Evolutionary conservation across 2,329 filamentous ascomycete genomes (phyloP), one percentile per base, ranked within the genome.

Genomic region (Aspergillus caelatus): DNA sequence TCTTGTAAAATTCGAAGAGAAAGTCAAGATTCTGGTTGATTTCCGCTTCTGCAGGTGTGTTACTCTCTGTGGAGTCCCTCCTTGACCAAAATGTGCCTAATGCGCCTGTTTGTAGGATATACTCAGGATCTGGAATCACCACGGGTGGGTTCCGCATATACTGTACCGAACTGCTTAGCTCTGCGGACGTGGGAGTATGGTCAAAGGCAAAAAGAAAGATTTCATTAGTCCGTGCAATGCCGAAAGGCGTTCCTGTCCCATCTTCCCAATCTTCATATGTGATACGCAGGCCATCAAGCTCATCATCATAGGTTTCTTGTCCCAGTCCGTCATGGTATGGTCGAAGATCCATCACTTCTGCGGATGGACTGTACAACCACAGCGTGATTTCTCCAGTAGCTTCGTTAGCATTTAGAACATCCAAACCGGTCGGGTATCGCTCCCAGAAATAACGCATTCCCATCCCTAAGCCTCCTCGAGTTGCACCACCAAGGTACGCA

Each of bases 371-470:
- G 65, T 89, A 89, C 0, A 89, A 72, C 87, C 87, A 89, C 0
- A 88, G 63, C 0, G 86, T 89, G 12, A 89, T 77, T 5, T 81
- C 77, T 0, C 85, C 86, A 1, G 73, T 70, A 52, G 87, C 83
- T 0, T 78, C 77, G 0, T 80, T 80, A 0, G 85, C 83, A 58
- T 85, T 81, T 0, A 79, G 74, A 14, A 89, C 80, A 53, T 89
- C 86, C 6, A 89, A 73, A 4, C 84, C 81, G 0, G 85, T 86
- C 0, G 87, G 87, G 65, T 86, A 88, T 19, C 84, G 81, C 76
- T 89, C 85, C 87, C 87, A 89, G 71, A 89, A 89, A 68, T 89
- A 82, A 3, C 84, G 82, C 54, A 87, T 78, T 0, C 85, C 86
- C 5, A 89, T 72, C 1, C 84, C 86, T 1, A 89, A 77, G 12